Evolutionary conservation across 2,329 filamentous ascomycete species (phyloP).

Genomic region (Colletotrichum sojae): DNA sequence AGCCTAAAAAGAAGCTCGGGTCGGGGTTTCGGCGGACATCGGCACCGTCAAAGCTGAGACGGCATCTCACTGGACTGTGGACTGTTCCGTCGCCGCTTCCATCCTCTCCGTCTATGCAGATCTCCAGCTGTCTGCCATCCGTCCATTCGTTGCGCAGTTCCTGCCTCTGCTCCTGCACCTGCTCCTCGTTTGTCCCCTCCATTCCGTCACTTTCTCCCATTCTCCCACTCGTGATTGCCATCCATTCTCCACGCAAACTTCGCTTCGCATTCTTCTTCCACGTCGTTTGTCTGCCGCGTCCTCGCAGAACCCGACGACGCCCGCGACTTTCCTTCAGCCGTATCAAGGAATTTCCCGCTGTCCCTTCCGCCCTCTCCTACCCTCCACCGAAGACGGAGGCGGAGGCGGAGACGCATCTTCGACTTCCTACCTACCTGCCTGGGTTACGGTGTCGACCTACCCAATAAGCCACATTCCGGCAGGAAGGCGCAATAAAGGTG

Average conservation of each 20-base stretch:
- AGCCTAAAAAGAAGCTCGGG: constrained; percentile 18
- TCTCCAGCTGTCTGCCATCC: not conserved
- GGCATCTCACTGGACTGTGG: constrained; percentile 8
- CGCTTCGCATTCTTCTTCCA: not conserved
- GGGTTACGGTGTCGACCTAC: no score
- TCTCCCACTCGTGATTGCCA: constrained; percentile 21
- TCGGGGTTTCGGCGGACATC: constrained; percentile 30
- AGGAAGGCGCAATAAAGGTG: no score
- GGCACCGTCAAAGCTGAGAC: constrained; percentile 40
- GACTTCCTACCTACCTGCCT: no score
- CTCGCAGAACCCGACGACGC: no score
- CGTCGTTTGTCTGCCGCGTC: not conserved
- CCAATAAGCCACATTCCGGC: no score
- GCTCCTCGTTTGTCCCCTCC: constrained; percentile 6
- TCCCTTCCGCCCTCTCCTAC: no score
- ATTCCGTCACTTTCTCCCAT: constrained; percentile 10
- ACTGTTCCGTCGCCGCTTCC: not conserved
- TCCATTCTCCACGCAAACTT: not conserved
- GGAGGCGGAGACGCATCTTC: no score
- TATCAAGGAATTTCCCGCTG: no score
- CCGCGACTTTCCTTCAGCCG: no score
- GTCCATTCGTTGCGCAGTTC: not conserved
- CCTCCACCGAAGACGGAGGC: no score
- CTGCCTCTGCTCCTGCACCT: not conserved
- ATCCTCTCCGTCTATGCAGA: not conserved